Percentiles rank a stretch among this genome's conserved stretches.
Conservation (phyloP, 78 protist species). For the Dictyostelium purpureum region DNA sequence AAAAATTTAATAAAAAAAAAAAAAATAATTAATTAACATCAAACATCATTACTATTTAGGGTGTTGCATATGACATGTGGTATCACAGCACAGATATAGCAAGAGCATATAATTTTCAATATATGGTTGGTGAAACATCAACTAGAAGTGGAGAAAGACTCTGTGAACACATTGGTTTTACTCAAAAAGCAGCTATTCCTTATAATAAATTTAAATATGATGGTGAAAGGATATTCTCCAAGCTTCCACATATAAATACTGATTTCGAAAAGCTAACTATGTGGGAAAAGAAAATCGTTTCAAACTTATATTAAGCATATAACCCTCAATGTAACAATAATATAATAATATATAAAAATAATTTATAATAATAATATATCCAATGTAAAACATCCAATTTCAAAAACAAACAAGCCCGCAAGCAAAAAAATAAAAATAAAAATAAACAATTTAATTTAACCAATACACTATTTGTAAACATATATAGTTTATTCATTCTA, state of each 20-base stretch:
- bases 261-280: constrained; percentile 13
- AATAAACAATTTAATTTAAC: too few species aligned
- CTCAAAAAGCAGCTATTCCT: not conserved
- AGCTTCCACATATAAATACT: not conserved
- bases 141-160: not conserved
- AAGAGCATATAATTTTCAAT: constrained; percentile 8
- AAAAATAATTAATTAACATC: not conserved
- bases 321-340: not conserved
- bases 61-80: constrained; percentile 11
- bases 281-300: constrained; percentile 23
- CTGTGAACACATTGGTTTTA: not conserved
- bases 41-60: not conserved
- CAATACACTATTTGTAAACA: too few species aligned
- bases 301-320: constrained; percentile 5
- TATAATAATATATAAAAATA: not conserved
- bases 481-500: too few species aligned
- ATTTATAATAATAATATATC: too few species aligned
- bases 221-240: not conserved
- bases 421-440: too few species aligned
- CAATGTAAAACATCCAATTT: not conserved
- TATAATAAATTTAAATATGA: not conserved
- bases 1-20: not conserved
- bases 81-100: not conserved
- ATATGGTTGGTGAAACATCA: not conserved
- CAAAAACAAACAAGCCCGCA: not conserved